Base-by-base conservation (phyloP, 371 early-diverging fungal species). In the Modicella reniformis region DNA sequence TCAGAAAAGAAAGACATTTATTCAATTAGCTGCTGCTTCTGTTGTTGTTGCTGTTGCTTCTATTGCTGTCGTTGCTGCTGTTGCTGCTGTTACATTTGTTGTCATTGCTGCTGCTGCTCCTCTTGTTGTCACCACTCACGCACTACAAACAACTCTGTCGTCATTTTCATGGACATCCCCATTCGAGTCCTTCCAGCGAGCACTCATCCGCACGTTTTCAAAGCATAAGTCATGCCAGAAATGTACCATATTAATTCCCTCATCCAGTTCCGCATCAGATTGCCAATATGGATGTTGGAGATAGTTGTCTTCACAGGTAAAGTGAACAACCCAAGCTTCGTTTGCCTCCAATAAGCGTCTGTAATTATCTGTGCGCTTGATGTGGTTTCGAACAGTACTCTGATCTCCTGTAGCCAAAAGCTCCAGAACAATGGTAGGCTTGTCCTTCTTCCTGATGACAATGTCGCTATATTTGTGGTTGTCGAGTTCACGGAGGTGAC, bases 241-340 rank as follows among this genome's bases (percentile, higher is more conserved):
- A 55, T 72, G 72, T n/a, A 65, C 49, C 28, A 72, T 55, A 49
- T 65, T 55, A 19, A 72, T 21, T 49, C 66, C 72, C 29, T 12
- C 26, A 32, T 65, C 50, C 30, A 71, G 34, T 51, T 29, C 29
- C 47, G 65, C 57, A 17, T 65, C 65, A 9, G 54, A 7, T n/a
- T 47, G 66, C 72, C 72, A 72, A 10, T 62, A 34, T 49, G 72
- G 62, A 25, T 64, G 40, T 30, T 61, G 33, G 40, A 61, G 62
- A 49, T 72, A 72, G 37, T 60, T 47, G 60, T 72, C 63, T 28
- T 72, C 50, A 19, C 66, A 26, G 47, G 72, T 72, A 30, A 72
- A 72, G 50, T 72, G 72, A 37, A 72, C 40, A 40, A 72, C 50
- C 72, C 66, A 72, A 9, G 40, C 65, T 37, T 59, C 66, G 9